Base-by-base conservation (phyloP, 2,329 filamentous ascomycete species). In the Penicillium nordicum region DNA sequence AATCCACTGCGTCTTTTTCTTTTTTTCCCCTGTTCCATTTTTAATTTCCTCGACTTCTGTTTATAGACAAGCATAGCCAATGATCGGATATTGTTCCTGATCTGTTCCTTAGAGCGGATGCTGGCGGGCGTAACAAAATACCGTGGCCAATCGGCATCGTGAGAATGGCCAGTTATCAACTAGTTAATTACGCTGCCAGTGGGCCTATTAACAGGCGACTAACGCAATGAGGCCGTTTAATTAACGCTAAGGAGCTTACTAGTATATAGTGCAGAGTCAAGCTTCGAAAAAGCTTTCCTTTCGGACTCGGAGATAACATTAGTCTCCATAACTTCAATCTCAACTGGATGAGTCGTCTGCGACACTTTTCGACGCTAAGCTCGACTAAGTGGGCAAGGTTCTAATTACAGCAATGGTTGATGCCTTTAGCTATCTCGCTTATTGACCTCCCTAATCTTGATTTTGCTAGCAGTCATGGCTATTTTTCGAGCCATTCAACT, bases 381-480 rank as follows among this genome's bases (percentile, higher is more conserved):
- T 52, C 6, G 47, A 55, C 50, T 21, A n/a, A 52, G 53, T 43
- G 30, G 53, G 9, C 27, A 27, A 11, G 10, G n/a, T 51, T 51
- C 53, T 55, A 51, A 55, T 52, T 45, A 41, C 41, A 43, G 41
- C 18, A 36, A 21, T 18, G 23, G 21, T 29, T 14, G 25, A 51
- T 55, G 23, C 21, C 30, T 41, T 37, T 38, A 38, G 29, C 30
- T n/a, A 23, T 34, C 48, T 55, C 47, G 47, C 53, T 52, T 46
- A 55, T 55, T 38, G 41, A 55, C 53, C 47, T 51, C 53, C 53
- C 21, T 55, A 51, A 27, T 55, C 41, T 41, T 51, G 32, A 12
- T 32, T 44, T 32, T 30, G 27, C 16, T 11, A 27, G 32, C 27
- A 50, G 21, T 21, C 25, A 51, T 34, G 25, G 14, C 2, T 18